A percentile compares a stretch with the other conserved stretches of the same genome.
Conservation (phyloP, 495 filamentous ascomycete genomes). For the Hyaloscypha finlandica region DNA sequence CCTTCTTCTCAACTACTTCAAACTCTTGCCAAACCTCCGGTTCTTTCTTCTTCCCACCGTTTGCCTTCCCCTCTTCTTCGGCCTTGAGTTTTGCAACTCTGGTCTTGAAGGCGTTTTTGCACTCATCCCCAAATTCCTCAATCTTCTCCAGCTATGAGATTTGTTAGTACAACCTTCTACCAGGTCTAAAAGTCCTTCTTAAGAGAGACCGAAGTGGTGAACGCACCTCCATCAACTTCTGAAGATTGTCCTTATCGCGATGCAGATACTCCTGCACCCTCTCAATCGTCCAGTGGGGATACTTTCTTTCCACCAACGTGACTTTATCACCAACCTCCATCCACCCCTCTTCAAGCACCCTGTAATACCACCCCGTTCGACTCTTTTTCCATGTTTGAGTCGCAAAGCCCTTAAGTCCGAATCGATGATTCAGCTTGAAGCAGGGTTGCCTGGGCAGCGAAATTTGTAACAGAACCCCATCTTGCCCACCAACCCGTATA, state of each 20-base stretch:
- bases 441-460: conserved; percentile 54
- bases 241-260: conserved; percentile 43
- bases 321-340: conserved; percentile 45
- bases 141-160: conserved; percentile 40
- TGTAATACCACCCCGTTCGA: conserved; percentile 59
- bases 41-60: conserved; percentile 30
- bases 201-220: background rate
- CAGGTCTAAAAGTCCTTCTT: background rate
- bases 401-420: conserved; percentile 54
- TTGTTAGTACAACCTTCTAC: background rate
- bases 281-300: conserved; percentile 57
- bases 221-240: conserved; percentile 42
- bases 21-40: conserved; percentile 46
- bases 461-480: conserved; percentile 44
- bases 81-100: conserved; percentile 39
- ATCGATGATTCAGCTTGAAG: conserved; percentile 60
- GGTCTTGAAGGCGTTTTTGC: conserved; percentile 41
- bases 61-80: conserved; percentile 31
- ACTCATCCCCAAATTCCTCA: conserved; percentile 49
- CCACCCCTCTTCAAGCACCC: conserved; percentile 48
- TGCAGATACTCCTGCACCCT: conserved; percentile 57
- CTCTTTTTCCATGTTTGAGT: conserved; percentile 50
- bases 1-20: conserved; percentile 43
- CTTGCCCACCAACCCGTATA: conserved; percentile 41
- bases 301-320: conserved; percentile 39